A percentile compares a stretch with the other conserved stretches of the same genome.
These are phyloP conservation scores for Rhododendron kiyosumense DNA, from an alignment of 148 eudicot genomes.

Conservation along the genomic window DNA sequence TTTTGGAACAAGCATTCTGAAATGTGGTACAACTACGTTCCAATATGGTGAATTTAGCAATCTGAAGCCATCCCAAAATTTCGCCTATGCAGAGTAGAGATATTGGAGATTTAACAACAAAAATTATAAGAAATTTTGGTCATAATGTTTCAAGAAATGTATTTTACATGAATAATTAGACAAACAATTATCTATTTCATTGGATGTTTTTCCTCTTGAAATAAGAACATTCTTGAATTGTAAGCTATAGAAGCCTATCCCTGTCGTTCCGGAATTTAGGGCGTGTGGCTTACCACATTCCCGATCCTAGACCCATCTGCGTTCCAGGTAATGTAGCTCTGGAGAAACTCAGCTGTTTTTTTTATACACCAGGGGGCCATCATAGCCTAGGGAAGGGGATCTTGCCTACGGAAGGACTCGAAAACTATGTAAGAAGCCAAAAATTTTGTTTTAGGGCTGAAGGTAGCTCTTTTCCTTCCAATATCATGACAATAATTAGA, in stretches of 20 bases:
- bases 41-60: not conserved
- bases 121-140: not conserved
- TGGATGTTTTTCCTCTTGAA: not conserved
- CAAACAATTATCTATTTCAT: not conserved
- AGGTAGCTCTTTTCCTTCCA: not conserved
- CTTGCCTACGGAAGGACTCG: not conserved
- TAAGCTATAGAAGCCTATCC: not conserved
- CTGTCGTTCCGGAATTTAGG: not conserved
- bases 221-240: not conserved
- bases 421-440: not conserved
- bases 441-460: not conserved
- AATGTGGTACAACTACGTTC: not conserved
- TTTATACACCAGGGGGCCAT: not conserved
- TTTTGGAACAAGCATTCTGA: not conserved
- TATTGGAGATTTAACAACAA: too few species aligned
- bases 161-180: not conserved
- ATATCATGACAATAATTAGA: not conserved
- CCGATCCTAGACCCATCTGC: not conserved
- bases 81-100: not conserved
- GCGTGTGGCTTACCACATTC: not conserved
- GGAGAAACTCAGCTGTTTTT: not conserved
- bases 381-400: not conserved
- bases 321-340: not conserved
- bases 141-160: not conserved
- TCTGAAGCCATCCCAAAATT: not conserved